A percentile compares a stretch with the other conserved stretches of the same genome.
Evolutionary conservation across 1,284 basidiomycete species (phyloP).

Genomic region (Lignosus rhinocerotis): DNA sequence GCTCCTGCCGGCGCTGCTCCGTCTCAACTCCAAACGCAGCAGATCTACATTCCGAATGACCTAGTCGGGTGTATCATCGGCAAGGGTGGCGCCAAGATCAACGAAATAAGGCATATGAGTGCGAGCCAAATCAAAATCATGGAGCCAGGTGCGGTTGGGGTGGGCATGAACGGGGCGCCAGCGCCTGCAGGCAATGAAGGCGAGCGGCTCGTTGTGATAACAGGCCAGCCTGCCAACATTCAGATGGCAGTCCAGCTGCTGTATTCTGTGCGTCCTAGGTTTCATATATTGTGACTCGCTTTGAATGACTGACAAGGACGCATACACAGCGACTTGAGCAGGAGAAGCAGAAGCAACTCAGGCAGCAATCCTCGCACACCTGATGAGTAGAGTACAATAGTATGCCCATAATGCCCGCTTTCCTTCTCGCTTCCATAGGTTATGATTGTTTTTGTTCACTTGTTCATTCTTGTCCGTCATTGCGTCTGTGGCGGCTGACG

Average conservation of each 20-base stretch:
- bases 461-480: not conserved
- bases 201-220: conserved; percentile 92
- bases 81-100: conserved; percentile 98
- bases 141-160: conserved; percentile 87
- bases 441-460: conserved; percentile 5
- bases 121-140: conserved; percentile 98
- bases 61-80: conserved; percentile 98
- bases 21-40: conserved; percentile 87
- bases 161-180: conserved; percentile 65
- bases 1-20: conserved; percentile 34
- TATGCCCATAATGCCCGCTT: not conserved
- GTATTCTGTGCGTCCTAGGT: conserved; percentile 70
- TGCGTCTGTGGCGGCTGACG: not conserved
- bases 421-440: conserved; percentile 1
- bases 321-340: conserved; percentile 77
- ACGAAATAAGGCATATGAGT: conserved; percentile 95
- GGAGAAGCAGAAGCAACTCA: conserved; percentile 84
- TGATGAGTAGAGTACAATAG: not conserved
- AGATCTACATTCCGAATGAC: conserved; percentile 98
- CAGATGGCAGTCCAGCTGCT: conserved; percentile 95
- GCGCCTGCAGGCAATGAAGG: conserved; percentile 74
- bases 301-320: not conserved
- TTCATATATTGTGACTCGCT: not conserved
- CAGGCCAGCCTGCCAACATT: conserved; percentile 91
- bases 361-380: conserved; percentile 34